A percentile compares a stretch with the other conserved stretches of the same genome.
Conservation (phyloP, 2,329 filamentous ascomycete genomes). For the Pseudogymnoascus sp. region DNA sequence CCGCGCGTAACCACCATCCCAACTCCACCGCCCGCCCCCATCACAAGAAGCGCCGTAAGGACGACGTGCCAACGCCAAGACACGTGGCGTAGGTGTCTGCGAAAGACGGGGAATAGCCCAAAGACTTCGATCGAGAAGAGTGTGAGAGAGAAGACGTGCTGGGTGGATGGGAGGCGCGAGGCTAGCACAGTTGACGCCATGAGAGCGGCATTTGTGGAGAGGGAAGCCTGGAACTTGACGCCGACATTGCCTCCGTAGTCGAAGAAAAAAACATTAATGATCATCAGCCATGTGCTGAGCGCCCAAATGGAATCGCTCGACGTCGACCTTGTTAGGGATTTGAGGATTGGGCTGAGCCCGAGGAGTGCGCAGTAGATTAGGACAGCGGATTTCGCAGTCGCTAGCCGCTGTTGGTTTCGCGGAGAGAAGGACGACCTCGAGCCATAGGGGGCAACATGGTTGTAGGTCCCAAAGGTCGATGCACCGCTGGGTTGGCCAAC, state of each 20-base stretch:
- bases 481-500: slow-evolving; percentile 25
- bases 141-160: slow-evolving; percentile 89
- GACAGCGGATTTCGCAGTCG: slow-evolving; percentile 83
- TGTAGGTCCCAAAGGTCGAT: slow-evolving; percentile 14
- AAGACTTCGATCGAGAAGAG: slow-evolving; percentile 97
- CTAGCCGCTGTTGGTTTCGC: slow-evolving; percentile 53
- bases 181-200: slow-evolving; percentile 96
- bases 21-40: slow-evolving; percentile 72
- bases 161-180: slow-evolving; percentile 78
- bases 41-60: slow-evolving; percentile 67
- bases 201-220: slow-evolving; percentile 90
- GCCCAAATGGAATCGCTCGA: slow-evolving; percentile 96
- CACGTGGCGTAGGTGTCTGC: slow-evolving; percentile 75
- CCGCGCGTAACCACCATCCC: slow-evolving; percentile 48
- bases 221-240: slow-evolving; percentile 57
- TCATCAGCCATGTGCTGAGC: slow-evolving; percentile 84
- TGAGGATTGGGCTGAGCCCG: slow-evolving; percentile 88
- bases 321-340: slow-evolving; percentile 89
- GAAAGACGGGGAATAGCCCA: slow-evolving; percentile 92
- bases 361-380: slow-evolving; percentile 90
- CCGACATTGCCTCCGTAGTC: slow-evolving; percentile 69
- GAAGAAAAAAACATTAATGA: slow-evolving; percentile 96
- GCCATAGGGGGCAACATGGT: slow-evolving; percentile 36
- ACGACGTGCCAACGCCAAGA: slow-evolving; percentile 74
- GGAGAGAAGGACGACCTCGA: slow-evolving; percentile 25